phyloP scores from a whole-genome alignment of 2,329 filamentous ascomycete genomes.

The Colletotrichum plurivorum region DNA sequence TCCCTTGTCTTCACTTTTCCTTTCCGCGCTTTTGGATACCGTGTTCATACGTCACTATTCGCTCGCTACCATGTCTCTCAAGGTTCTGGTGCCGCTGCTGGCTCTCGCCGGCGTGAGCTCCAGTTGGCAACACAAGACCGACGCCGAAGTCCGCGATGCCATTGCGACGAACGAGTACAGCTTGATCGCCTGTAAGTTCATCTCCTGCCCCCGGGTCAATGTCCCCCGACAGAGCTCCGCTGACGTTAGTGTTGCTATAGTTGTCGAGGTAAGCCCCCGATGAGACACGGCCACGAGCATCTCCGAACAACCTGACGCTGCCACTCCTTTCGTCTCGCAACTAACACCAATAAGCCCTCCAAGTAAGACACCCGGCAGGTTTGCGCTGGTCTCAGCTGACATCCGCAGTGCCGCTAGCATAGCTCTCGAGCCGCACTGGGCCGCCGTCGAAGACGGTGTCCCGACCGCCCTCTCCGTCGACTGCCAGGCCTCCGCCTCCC shows the following conservation, averaged over 20 bases:
- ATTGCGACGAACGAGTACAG: constrained; percentile 43
- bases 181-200: constrained; percentile 52
- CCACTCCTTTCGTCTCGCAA: background rate
- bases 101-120: constrained; percentile 17
- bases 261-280: constrained; percentile 30
- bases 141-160: constrained; percentile 24
- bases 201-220: background rate
- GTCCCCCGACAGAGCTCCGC: background rate
- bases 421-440: constrained; percentile 55
- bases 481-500: constrained; percentile 50
- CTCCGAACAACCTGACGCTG: background rate
- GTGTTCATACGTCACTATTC: constrained; percentile 19
- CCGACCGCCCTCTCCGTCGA: constrained; percentile 54
- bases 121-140: constrained; percentile 34
- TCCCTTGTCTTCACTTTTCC: background rate
- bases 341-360: constrained; percentile 22
- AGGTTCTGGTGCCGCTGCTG: constrained; percentile 31
- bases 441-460: constrained; percentile 42
- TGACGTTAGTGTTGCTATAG: constrained; percentile 6
- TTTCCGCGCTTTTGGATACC: background rate
- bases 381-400: background rate
- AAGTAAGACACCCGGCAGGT: background rate
- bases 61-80: constrained; percentile 22
- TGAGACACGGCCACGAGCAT: background rate
- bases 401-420: constrained; percentile 47